phyloP scores from a whole-genome alignment of 495 filamentous ascomycete species.

The Hapsidospora chrysogenum region DNA sequence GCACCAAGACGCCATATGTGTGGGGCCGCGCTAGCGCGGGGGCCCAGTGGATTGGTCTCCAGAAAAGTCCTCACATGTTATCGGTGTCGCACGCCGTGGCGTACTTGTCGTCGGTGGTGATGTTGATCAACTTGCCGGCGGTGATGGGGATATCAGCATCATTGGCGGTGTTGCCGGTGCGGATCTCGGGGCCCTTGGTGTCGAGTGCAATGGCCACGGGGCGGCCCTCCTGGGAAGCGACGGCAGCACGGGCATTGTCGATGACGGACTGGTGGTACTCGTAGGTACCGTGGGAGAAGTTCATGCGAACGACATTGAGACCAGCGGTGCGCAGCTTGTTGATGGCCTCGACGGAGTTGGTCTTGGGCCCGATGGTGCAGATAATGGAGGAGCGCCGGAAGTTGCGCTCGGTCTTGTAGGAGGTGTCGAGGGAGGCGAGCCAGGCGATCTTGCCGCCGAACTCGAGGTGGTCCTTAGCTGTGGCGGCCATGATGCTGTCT shows the following conservation, averaged over 20 bases:
- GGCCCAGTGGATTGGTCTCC: too few relatives aligned
- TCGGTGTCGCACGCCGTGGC: conserved; percentile 64
- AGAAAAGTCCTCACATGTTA: conserved; percentile 64
- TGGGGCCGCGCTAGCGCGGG: too few relatives aligned
- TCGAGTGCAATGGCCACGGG: conserved; percentile 94
- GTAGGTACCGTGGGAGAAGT: conserved; percentile 96
- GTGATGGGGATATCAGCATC: conserved; percentile 80
- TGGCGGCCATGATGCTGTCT: conserved; percentile 35
- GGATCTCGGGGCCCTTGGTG: conserved; percentile 97
- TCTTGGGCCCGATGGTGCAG: conserved; percentile 98
- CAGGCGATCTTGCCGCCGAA: conserved; percentile 79
- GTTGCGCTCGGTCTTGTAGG: conserved; percentile 64
- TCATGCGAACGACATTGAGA: conserved; percentile 95
- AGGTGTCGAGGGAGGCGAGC: conserved; percentile 62
- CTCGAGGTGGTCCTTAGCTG: conserved; percentile 62
- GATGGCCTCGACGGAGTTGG: conserved; percentile 92
- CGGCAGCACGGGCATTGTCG: conserved; percentile 78
- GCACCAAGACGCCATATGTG: background rate
- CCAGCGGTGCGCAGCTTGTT: conserved; percentile 78
- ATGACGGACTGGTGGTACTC: conserved; percentile 73
- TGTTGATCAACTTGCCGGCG: conserved; percentile 69
- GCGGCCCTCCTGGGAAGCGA: conserved; percentile 54
- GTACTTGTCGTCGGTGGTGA: conserved; percentile 95
- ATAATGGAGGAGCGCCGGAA: conserved; percentile 96
- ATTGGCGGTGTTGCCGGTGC: conserved; percentile 77